Conservation (phyloP, 345 rosid genomes). For the Aquilaria sinensis region DNA sequence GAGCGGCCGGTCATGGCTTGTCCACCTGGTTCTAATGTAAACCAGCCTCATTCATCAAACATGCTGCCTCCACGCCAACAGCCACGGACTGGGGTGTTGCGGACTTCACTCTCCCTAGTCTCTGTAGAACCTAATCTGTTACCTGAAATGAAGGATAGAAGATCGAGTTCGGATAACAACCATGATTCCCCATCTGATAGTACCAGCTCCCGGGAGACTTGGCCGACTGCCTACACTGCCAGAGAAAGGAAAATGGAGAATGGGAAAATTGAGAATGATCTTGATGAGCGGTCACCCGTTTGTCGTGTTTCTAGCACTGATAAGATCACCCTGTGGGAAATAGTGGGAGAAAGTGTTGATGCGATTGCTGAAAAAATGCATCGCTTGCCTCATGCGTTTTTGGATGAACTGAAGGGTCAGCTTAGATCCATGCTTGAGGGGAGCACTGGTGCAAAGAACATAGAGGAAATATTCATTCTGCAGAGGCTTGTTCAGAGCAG, state of each 20-base stretch:
- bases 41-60: constrained; percentile 46
- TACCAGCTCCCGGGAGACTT: constrained; percentile 85
- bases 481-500: constrained; percentile 71
- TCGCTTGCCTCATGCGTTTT: constrained; percentile 56
- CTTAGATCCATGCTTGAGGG: constrained; percentile 83
- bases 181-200: constrained; percentile 91
- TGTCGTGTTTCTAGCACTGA: constrained; percentile 52
- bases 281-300: constrained; percentile 51
- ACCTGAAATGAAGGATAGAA: constrained; percentile 44
- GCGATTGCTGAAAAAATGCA: constrained; percentile 62
- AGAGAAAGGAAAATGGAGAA: constrained; percentile 56
- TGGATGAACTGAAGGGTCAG: constrained; percentile 65
- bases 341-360: constrained; percentile 78
- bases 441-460: constrained; percentile 62
- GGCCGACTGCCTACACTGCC: constrained; percentile 64
- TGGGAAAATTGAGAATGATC: constrained; percentile 55
- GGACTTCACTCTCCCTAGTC: constrained; percentile 31
- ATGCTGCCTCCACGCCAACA: constrained; percentile 97
- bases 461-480: constrained; percentile 62
- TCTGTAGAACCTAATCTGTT: constrained; percentile 57
- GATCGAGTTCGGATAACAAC: constrained; percentile 56
- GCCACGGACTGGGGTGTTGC: constrained; percentile 43
- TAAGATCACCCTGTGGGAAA: constrained; percentile 67
- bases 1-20: constrained; percentile 55
- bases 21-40: constrained; percentile 82